phyloP scores from a whole-genome alignment of 805 yeast genomes.

The Cyberlindnera misumaiensis region DNA sequence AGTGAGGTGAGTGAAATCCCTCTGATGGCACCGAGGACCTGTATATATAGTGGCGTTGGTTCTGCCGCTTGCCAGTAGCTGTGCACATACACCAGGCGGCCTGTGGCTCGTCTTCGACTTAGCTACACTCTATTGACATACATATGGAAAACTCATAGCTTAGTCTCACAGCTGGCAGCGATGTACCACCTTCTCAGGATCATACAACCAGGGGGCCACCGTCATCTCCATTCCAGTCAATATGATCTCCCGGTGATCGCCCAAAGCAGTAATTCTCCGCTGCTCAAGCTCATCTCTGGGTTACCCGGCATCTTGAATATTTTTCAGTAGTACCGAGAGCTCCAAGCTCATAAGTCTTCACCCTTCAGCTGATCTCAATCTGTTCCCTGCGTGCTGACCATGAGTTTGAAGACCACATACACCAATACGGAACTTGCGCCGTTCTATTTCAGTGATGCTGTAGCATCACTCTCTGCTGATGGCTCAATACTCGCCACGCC shows the following conservation, averaged over 20 bases:
- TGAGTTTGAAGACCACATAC: constrained; percentile 27
- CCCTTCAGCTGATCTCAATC: background rate
- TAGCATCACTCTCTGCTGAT: constrained; percentile 59
- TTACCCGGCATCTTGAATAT: background rate
- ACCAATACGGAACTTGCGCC: constrained; percentile 53
- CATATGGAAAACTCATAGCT: no score
- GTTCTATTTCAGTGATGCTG: constrained; percentile 79
- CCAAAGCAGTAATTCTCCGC: background rate
- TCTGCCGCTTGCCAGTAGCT: no score
- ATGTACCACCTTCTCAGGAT: no score
- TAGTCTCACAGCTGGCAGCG: no score
- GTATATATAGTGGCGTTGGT: no score
- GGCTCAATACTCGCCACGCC: constrained; percentile 72
- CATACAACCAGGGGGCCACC: no score
- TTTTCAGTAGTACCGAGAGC: background rate
- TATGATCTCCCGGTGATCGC: no score
- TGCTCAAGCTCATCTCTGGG: background rate
- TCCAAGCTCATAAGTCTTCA: background rate
- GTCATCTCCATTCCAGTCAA: no score
- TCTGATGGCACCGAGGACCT: no score
- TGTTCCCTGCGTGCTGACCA: background rate
- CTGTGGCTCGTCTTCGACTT: no score
- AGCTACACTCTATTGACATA: no score
- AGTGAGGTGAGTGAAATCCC: background rate
- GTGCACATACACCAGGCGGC: no score